These are phyloP conservation scores for Trichomonas gallinae DNA, from an alignment of 208 protist species.

Conservation along the genomic window DNA sequence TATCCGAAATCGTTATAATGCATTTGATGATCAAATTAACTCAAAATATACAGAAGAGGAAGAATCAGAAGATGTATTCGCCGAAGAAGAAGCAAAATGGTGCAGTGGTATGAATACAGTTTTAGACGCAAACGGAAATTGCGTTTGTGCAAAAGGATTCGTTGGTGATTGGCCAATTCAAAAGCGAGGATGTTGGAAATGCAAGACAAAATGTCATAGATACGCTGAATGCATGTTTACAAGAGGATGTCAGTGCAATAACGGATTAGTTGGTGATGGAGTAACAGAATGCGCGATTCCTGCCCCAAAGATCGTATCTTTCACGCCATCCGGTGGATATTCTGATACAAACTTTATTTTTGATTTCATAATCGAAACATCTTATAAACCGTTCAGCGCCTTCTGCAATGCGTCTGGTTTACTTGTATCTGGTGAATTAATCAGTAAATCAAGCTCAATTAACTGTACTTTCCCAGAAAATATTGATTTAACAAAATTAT, in stretches of 20 bases:
- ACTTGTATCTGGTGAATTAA: not conserved
- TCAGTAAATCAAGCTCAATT: not conserved
- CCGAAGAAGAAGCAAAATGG: not conserved
- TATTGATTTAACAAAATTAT: not conserved
- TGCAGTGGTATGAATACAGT: not conserved
- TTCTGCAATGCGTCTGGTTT: not conserved
- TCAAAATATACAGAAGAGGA: not conserved
- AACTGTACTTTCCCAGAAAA: not conserved
- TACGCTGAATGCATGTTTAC: not conserved
- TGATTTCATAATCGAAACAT: not conserved
- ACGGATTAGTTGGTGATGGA: not conserved
- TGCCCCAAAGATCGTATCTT: not conserved
- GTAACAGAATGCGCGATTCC: not conserved
- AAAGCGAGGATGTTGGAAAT: not conserved
- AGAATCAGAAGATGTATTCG: not conserved
- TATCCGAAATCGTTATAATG: not conserved
- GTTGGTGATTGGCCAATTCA: not conserved
- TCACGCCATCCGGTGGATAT: not conserved
- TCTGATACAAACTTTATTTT: not conserved
- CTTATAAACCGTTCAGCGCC: not conserved
- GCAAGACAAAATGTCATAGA: not conserved
- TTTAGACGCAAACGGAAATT: not conserved
- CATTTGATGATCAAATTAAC: not conserved
- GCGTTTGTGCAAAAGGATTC: not conserved
- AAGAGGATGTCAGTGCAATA: not conserved